phyloP scores from a whole-genome alignment of 495 filamentous ascomycete species.

The Daldinia decipiens region DNA sequence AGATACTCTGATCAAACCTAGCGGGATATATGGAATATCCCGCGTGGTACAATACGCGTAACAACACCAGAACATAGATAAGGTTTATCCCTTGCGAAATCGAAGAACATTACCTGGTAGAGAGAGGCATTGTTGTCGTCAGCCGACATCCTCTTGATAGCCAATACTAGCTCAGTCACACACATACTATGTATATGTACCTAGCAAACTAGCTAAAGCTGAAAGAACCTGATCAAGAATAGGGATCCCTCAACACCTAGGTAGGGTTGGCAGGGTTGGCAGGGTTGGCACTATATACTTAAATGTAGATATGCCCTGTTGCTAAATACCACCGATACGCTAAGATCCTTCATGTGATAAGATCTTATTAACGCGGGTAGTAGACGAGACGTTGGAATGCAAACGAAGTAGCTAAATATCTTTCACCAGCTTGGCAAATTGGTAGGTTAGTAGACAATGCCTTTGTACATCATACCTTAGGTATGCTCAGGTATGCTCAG shows the following conservation, averaged over 20 bases:
- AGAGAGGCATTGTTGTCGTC: slow-evolving; percentile 9
- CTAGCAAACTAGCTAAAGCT: too few relatives aligned
- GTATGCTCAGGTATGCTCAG: neutral
- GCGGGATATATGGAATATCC: slow-evolving; percentile 3
- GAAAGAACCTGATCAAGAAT: too few relatives aligned
- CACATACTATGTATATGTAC: neutral
- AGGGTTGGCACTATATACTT: neutral
- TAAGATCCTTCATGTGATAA: neutral
- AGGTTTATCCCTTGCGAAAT: neutral
- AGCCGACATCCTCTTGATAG: slow-evolving; percentile 19
- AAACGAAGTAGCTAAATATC: neutral
- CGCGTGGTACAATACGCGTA: slow-evolving; percentile 11
- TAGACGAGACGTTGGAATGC: neutral
- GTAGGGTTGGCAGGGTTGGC: neutral
- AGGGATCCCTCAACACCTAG: neutral
- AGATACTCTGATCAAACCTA: neutral
- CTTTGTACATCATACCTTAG: neutral
- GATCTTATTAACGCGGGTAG: neutral
- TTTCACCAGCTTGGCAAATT: neutral
- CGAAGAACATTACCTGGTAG: neutral
- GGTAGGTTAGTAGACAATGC: neutral
- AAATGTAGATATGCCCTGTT: neutral
- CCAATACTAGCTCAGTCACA: slow-evolving; percentile 3
- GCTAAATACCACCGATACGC: neutral
- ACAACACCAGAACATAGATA: slow-evolving; percentile 2